phyloP scores from a whole-genome alignment of 140 eudicot genomes.

The Oenanthe javanica region DNA sequence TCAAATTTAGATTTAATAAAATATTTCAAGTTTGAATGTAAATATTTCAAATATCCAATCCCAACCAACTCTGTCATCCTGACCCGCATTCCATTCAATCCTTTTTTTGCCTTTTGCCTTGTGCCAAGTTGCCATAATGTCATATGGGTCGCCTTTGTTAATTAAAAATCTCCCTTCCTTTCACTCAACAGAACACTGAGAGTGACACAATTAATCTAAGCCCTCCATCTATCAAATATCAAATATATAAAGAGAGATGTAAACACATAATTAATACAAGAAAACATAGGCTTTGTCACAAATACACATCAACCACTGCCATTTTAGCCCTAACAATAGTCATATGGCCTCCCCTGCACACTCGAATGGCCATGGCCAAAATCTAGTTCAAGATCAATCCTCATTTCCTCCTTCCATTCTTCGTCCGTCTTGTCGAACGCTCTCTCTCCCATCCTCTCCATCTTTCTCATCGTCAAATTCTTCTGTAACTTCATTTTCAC shows the following conservation, averaged over 20 bases:
- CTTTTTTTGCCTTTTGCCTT: neutral
- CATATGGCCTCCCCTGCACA: neutral
- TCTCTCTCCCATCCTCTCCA: conserved; percentile 33
- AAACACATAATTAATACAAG: neutral
- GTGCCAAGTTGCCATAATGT: neutral
- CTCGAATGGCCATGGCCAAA: conserved; percentile 1
- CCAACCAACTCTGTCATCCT: too few relatives aligned
- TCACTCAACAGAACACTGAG: neutral
- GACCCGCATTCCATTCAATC: too few relatives aligned
- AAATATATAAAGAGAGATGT: neutral
- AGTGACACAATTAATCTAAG: neutral
- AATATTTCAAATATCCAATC: too few relatives aligned
- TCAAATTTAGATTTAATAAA: too few relatives aligned
- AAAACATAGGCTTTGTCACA: neutral
- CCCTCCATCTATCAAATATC: neutral
- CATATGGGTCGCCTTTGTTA: neutral
- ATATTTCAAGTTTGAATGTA: too few relatives aligned
- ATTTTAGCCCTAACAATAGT: neutral
- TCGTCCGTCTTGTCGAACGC: conserved; percentile 36
- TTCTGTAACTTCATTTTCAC: conserved; percentile 19
- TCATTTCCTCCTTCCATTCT: conserved; percentile 3
- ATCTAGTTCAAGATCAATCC: neutral
- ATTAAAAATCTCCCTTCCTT: conserved; percentile 1
- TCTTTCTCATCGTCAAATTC: conserved; percentile 25
- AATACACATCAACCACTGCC: neutral